These are phyloP conservation scores for Taxillus chinensis DNA, from an alignment of 164 flowering plant genomes.

Conservation along the genomic window DNA sequence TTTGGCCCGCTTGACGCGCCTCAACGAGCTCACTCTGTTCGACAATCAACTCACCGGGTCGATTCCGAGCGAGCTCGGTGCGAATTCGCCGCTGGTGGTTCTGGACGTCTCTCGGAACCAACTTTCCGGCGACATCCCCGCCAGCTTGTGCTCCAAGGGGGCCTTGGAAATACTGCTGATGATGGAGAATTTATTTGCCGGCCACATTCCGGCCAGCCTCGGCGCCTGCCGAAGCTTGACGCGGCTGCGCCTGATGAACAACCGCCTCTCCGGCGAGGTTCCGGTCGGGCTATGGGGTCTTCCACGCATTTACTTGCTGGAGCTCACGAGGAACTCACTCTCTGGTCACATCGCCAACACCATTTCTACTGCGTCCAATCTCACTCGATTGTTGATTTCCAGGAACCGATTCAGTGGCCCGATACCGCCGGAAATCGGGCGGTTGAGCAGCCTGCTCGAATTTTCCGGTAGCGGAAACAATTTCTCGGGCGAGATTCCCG, in stretches of 20 bases:
- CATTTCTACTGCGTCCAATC: slow-evolving; percentile 32
- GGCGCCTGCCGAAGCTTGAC: slow-evolving; percentile 36
- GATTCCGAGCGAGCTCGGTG: slow-evolving; percentile 49
- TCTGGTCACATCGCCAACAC: slow-evolving; percentile 36
- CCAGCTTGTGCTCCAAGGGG: slow-evolving; percentile 34
- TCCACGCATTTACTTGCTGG: slow-evolving; percentile 44
- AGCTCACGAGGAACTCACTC: slow-evolving; percentile 36
- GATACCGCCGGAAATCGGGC: slow-evolving; percentile 53
- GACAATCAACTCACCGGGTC: slow-evolving; percentile 35
- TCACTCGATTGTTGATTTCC: slow-evolving; percentile 34
- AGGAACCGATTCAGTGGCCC: slow-evolving; percentile 36
- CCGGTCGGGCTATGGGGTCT: slow-evolving; percentile 66
- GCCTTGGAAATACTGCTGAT: slow-evolving; percentile 37
- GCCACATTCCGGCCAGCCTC: slow-evolving; percentile 37
- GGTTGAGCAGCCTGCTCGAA: slow-evolving; percentile 24
- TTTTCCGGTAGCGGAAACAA: slow-evolving; percentile 31
- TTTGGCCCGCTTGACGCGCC: slow-evolving; percentile 37
- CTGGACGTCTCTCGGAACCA: slow-evolving; percentile 44
- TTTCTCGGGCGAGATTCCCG: slow-evolving; percentile 35
- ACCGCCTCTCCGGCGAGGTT: slow-evolving; percentile 49
- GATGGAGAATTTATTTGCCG: slow-evolving; percentile 43
- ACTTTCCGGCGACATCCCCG: slow-evolving; percentile 45
- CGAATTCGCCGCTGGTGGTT: slow-evolving; percentile 38
- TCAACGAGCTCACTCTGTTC: slow-evolving; percentile 52
- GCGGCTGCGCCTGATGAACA: slow-evolving; percentile 40